A percentile compares a stretch with the other conserved stretches of the same genome.
Evolutionary conservation across 1,284 basidiomycete genomes (phyloP).

Genomic region (Agroathelia rolfsii): DNA sequence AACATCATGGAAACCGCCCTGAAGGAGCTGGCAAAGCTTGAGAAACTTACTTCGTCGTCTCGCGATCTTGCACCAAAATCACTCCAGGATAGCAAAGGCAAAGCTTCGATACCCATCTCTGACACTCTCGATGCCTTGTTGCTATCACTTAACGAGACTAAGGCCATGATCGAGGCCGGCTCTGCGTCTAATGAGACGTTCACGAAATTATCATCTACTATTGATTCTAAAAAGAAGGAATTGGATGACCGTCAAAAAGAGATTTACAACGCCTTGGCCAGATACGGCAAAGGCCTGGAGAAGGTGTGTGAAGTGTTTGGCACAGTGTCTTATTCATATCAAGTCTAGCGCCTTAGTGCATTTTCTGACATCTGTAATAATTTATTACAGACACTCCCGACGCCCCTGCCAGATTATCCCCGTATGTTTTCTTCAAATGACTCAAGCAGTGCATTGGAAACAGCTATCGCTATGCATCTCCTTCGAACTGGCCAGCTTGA

Average conservation of each 20-base stretch:
- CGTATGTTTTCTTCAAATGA: constrained; percentile 57
- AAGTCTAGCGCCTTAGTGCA: not conserved
- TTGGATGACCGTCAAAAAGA: constrained; percentile 84
- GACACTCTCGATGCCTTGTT: constrained; percentile 66
- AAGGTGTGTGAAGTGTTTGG: constrained; percentile 67
- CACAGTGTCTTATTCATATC: constrained; percentile 1
- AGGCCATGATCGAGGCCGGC: constrained; percentile 43
- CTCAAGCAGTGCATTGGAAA: constrained; percentile 58
- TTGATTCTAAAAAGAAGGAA: constrained; percentile 72
- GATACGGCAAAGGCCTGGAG: constrained; percentile 78
- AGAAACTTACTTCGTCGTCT: constrained; percentile 41
- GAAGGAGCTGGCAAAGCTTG: constrained; percentile 68
- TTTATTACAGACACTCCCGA: constrained; percentile 54
- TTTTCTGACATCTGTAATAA: constrained; percentile 10
- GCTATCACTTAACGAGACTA: constrained; percentile 47
- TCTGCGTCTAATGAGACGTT: constrained; percentile 45
- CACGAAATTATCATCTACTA: constrained; percentile 41
- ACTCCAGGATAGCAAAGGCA: constrained; percentile 41
- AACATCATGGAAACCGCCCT: constrained; percentile 54
- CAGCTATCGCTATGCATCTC: constrained; percentile 68
- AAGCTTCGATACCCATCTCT: constrained; percentile 41
- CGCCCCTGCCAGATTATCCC: constrained; percentile 54
- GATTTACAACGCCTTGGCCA: constrained; percentile 66
- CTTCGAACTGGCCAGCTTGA: constrained; percentile 73
- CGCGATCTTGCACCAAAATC: too few relatives aligned